phyloP scores from a whole-genome alignment of 768 basidiomycete genomes.

The Cystobasidiopsis lactophilus region DNA sequence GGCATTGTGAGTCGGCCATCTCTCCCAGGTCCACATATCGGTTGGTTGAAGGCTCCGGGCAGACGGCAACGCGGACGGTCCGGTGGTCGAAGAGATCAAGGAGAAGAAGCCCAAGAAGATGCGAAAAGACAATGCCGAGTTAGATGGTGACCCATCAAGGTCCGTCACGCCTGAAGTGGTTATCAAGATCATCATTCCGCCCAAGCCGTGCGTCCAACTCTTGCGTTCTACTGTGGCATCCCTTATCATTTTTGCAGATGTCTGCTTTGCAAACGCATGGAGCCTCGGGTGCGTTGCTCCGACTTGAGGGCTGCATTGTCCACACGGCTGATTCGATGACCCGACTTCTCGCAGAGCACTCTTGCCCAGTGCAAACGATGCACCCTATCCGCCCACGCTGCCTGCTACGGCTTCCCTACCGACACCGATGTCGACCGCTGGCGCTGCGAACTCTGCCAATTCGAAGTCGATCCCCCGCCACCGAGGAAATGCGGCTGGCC shows the following conservation, averaged over 20 bases:
- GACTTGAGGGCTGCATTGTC: neutral
- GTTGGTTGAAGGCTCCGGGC: neutral
- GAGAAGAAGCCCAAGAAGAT: neutral
- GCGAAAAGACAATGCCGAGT: neutral
- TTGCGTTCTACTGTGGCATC: neutral
- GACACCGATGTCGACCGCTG: slow-evolving; percentile 11
- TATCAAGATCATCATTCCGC: neutral
- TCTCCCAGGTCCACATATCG: neutral
- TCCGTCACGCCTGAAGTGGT: neutral
- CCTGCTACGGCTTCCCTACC: slow-evolving; percentile 17
- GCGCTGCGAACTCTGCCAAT: slow-evolving; percentile 18
- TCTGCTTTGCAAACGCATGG: slow-evolving; percentile 8
- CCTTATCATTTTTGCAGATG: neutral
- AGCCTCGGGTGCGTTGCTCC: neutral
- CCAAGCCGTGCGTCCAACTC: neutral
- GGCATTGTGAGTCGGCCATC: slow-evolving; percentile 15
- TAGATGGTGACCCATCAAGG: neutral
- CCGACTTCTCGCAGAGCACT: too few relatives aligned
- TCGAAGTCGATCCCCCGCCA: neutral
- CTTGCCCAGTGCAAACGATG: slow-evolving; percentile 6
- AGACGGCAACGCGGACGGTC: slow-evolving; percentile 5
- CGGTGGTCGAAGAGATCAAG: slow-evolving; percentile 1
- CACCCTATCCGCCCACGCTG: neutral
- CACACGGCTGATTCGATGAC: neutral
- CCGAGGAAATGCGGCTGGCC: neutral